Conservation (phyloP, 2,329 filamentous ascomycete species). For the Emmonsia crescens region DNA sequence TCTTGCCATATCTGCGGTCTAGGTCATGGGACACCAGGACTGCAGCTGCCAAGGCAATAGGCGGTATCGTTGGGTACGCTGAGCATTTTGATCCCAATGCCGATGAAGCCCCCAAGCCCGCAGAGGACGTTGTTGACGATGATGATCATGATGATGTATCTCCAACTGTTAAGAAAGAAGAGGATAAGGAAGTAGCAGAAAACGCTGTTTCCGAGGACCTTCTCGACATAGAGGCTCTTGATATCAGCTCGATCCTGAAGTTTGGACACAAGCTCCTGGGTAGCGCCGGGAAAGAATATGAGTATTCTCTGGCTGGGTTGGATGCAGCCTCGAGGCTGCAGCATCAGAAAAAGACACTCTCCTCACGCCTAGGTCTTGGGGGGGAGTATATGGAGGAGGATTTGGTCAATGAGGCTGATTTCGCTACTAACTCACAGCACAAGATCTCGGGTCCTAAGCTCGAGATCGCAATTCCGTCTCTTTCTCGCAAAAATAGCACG, state of each 20-base stretch:
- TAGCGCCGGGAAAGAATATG: slow-evolving; percentile 68
- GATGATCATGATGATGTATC: slow-evolving; percentile 25
- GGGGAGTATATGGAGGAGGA: slow-evolving; percentile 81
- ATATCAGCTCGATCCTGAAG: slow-evolving; percentile 68
- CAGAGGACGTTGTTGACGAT: slow-evolving; percentile 38
- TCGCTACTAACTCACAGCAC: slow-evolving; percentile 39
- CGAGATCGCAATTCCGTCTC: slow-evolving; percentile 39
- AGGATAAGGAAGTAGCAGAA: slow-evolving; percentile 20
- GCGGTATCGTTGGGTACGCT: slow-evolving; percentile 85
- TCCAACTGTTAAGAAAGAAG: slow-evolving; percentile 23
- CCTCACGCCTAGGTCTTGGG: slow-evolving; percentile 68
- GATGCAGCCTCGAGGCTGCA: slow-evolving; percentile 70
- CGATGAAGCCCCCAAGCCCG: slow-evolving; percentile 47
- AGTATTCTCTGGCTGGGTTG: slow-evolving; percentile 71
- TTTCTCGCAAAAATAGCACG: slow-evolving; percentile 34
- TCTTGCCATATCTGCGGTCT: slow-evolving; percentile 89
- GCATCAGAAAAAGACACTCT: slow-evolving; percentile 82
- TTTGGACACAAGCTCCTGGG: slow-evolving; percentile 76
- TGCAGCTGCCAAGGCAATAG: slow-evolving; percentile 86
- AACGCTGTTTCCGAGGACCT: slow-evolving; percentile 44
- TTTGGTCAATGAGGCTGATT: slow-evolving; percentile 55
- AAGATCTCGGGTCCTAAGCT: slow-evolving; percentile 33
- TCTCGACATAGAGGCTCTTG: slow-evolving; percentile 62
- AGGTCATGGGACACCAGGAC: slow-evolving; percentile 96
- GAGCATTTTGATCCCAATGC: slow-evolving; percentile 79